Evolutionary conservation across 202 grass and related monocot genomes (phyloP).

Genomic region (Schoenoplectus tabernaemontani): DNA sequence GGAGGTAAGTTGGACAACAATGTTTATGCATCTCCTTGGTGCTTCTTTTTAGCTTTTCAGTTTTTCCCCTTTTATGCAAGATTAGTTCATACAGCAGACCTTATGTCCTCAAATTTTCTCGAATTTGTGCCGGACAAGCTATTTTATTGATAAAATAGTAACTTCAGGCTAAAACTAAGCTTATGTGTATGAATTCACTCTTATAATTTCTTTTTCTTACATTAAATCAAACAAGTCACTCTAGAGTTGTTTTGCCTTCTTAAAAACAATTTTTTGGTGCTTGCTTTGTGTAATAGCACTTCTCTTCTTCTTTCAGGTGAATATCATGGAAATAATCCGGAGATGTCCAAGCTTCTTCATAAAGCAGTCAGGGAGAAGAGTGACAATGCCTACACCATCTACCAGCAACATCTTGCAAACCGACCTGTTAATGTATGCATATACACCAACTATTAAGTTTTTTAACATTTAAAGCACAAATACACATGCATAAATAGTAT

Average conservation of each 20-base stretch:
- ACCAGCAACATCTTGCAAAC: conserved; percentile 98
- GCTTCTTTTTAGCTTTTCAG: conserved; percentile 23
- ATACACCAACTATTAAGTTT: not conserved
- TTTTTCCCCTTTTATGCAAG: not conserved
- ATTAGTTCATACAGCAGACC: not conserved
- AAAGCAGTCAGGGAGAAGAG: conserved; percentile 93
- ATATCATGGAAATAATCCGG: conserved; percentile 98
- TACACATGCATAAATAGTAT: conserved; percentile 1
- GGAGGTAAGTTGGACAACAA: conserved; percentile 59
- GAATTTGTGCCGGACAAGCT: not conserved
- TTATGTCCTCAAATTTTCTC: not conserved
- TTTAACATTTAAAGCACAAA: not conserved
- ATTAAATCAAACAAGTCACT: not conserved
- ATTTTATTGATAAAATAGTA: conserved; percentile 3
- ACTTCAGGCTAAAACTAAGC: not conserved
- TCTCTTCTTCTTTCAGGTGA: conserved; percentile 48
- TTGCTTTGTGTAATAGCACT: not conserved
- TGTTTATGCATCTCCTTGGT: not conserved
- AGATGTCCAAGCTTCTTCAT: conserved; percentile 98
- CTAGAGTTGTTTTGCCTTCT: not conserved
- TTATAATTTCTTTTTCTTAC: not conserved
- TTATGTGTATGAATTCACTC: not conserved
- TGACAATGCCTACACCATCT: conserved; percentile 90
- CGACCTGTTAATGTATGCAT: conserved; percentile 93
- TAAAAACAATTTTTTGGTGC: not conserved